A percentile compares a stretch with the other conserved stretches of the same genome.
These are phyloP conservation scores for Elaeagnus macrophylla DNA, from an alignment of 306 rosid species.

Conservation along the genomic window DNA sequence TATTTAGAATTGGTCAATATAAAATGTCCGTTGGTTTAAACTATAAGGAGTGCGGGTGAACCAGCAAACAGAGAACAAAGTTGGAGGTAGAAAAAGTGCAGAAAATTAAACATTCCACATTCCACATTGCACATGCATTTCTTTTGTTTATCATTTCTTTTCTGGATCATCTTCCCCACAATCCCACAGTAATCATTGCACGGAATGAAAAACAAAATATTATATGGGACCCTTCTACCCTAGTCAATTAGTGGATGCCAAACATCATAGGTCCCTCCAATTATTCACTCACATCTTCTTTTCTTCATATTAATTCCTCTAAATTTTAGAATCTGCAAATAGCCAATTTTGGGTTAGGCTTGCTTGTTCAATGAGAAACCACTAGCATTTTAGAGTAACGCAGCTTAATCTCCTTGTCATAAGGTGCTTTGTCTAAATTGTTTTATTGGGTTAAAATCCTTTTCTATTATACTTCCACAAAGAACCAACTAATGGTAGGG, in stretches of 20 bases:
- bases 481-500: too few relatives aligned
- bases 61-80: conserved; percentile 32
- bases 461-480: too few relatives aligned
- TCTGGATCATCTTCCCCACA: conserved; percentile 34
- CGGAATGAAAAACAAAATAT: conserved; percentile 45
- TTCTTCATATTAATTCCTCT: not conserved
- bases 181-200: conserved; percentile 41
- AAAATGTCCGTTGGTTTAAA: too few relatives aligned
- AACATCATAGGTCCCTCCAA: conserved; percentile 16
- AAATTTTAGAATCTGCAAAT: not conserved
- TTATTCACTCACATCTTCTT: conserved; percentile 12
- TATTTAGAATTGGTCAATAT: too few relatives aligned
- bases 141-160: conserved; percentile 35
- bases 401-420: too few relatives aligned
- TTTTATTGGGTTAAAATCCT: too few relatives aligned
- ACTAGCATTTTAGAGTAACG: too few relatives aligned
- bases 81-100: conserved; percentile 39
- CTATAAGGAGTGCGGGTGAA: conserved; percentile 34
- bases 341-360: not conserved
- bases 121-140: conserved; percentile 57
- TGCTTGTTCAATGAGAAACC: not conserved
- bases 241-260: conserved; percentile 40
- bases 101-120: conserved; percentile 20
- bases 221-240: conserved; percentile 29
- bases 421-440: too few relatives aligned